These are phyloP conservation scores for Curvularia eragrostidis DNA, from an alignment of 2,329 filamentous ascomycete genomes.

Conservation along the genomic window DNA sequence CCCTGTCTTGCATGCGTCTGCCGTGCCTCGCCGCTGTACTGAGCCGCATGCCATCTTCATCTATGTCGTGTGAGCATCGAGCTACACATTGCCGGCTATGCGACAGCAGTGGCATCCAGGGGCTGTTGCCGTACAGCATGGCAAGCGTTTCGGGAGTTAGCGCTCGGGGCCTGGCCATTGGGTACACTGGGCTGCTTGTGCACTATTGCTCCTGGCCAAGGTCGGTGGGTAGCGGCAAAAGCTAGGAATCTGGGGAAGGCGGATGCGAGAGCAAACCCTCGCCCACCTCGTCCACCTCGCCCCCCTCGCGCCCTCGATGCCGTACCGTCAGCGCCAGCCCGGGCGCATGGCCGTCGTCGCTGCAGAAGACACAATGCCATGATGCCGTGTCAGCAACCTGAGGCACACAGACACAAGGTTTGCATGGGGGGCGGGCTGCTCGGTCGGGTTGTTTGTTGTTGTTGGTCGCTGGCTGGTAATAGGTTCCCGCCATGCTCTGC, in stretches of 20 bases:
- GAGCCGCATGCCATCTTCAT: neutral
- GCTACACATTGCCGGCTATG: slow-evolving; percentile 8
- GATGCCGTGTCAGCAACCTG: slow-evolving; percentile 27
- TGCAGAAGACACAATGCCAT: neutral
- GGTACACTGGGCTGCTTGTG: slow-evolving; percentile 6
- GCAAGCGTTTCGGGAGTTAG: slow-evolving; percentile 40
- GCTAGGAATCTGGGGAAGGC: slow-evolving; percentile 40
- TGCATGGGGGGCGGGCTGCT: slow-evolving; percentile 16
- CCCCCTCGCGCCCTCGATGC: neutral
- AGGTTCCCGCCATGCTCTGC: slow-evolving; percentile 14
- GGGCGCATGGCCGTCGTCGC: neutral
- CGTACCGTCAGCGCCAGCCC: slow-evolving; percentile 30
- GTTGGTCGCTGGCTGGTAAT: slow-evolving; percentile 13
- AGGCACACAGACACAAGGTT: slow-evolving; percentile 41
- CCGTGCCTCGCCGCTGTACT: neutral
- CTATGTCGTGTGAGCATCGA: slow-evolving; percentile 16
- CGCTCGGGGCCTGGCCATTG: slow-evolving; percentile 27
- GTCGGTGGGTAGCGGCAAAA: slow-evolving; percentile 36
- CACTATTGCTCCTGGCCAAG: slow-evolving; percentile 23
- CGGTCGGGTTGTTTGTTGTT: slow-evolving; percentile 8
- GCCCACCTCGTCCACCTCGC: neutral
- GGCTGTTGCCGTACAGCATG: slow-evolving; percentile 29
- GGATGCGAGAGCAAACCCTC: slow-evolving; percentile 20
- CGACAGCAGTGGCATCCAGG: slow-evolving; percentile 29
- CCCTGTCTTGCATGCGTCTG: slow-evolving; percentile 9